Evolutionary conservation across 2,329 filamentous ascomycete genomes (phyloP), one percentile per base, ranked within the genome.

Genomic region (Diaporthe nobilis): DNA sequence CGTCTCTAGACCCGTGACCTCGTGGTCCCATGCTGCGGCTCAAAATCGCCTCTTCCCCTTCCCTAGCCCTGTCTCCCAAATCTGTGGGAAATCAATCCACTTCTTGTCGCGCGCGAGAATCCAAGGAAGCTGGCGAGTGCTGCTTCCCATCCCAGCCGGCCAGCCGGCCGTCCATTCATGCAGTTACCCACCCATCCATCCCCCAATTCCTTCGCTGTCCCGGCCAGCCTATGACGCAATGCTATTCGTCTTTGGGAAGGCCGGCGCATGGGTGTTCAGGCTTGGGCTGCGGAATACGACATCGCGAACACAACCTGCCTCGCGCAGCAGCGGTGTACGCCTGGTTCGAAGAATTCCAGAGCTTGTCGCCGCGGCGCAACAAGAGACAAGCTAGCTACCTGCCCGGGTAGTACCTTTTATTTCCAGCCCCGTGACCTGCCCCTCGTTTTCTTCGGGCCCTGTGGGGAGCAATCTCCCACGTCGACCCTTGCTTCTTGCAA

Each of bases 191-290:
- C 71, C 71, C 58, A 61, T 28, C 71, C 55, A 72, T 51, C 68
- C 51, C 58, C 68, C 22, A 71, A 67, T 37, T 58, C 60, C 57
- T 63, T 72, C 61, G 72, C 61, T 65, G 34, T 37, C n/a, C 49
- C 34, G 49, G 65, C 65, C 34, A 34, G 47, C 58, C 70, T 67
- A 76, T 76, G 75, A 74, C 72, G 75, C 75, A 76, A 76, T 74
- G 49, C 39, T 55, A 31, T 57, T 74, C 63, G 49, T 42, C 28
- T 42, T 42, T 55, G 47, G 47, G 34, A 55, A 53, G 15, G 47
- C 65, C 34, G 22, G 47, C 28, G 47, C 65, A n/a, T 68, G 65
- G 31, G 47, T 39, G 8, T 31, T 37, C 63, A 28, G 63, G 47
- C 63, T 25, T 55, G 49, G 65, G 65, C 65, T 34, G 65, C 65